Percentiles rank a stretch among this genome's conserved stretches.
Conservation (phyloP, 1,139 yeast species). For the Suhomyces bokatorum region DNA sequence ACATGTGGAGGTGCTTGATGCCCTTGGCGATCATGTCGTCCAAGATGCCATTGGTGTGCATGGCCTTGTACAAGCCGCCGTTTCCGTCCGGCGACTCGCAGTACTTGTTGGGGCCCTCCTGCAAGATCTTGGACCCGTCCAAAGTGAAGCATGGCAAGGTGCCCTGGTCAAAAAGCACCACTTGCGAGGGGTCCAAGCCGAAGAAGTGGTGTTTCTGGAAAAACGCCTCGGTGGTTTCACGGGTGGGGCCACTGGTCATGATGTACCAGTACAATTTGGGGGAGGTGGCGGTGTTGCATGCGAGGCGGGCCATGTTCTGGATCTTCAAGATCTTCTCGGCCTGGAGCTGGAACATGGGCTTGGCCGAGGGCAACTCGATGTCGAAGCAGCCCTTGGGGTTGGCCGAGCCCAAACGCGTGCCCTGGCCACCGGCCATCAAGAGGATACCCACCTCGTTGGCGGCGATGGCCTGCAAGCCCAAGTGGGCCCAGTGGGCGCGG, state of each 20-base stretch:
- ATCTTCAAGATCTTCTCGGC: conserved; percentile 78
- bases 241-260: conserved; percentile 94
- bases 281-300: conserved; percentile 20
- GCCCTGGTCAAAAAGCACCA: conserved; percentile 90
- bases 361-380: conserved; percentile 79
- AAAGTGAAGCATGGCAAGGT: conserved; percentile 84
- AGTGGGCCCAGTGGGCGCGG: conserved; percentile 47
- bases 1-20: conserved; percentile 90
- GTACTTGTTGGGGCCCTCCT: conserved; percentile 54
- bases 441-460: conserved; percentile 81
- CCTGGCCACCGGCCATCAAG: conserved; percentile 98
- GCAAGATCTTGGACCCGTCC: conserved; percentile 68
- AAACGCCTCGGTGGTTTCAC: conserved; percentile 70
- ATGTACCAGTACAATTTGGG: conserved; percentile 77
- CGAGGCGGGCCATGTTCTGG: conserved; percentile 53
- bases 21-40: conserved; percentile 69
- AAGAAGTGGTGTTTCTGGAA: conserved; percentile 64
- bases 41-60: conserved; percentile 62
- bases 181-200: conserved; percentile 61
- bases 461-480: conserved; percentile 71
- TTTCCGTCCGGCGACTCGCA: conserved; percentile 97
- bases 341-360: conserved; percentile 87
- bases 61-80: conserved; percentile 92
- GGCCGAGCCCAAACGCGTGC: conserved; percentile 86
- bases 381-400: conserved; percentile 94